phyloP scores from a whole-genome alignment of 768 basidiomycete genomes.

The Daedaleopsis sinensis region DNA sequence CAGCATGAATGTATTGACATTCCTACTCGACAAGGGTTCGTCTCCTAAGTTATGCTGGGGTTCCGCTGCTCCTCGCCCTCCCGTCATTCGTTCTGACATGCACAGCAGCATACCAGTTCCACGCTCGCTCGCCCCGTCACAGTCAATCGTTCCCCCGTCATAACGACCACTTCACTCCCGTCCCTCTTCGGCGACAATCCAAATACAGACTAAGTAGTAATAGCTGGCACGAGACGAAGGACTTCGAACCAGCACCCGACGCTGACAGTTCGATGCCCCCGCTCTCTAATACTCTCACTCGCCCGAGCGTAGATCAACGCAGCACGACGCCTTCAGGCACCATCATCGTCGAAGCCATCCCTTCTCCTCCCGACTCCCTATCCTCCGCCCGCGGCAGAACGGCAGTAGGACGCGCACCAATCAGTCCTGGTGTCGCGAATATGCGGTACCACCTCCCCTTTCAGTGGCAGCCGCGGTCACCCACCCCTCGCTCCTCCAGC shows the following conservation, averaged over 20 bases:
- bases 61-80: conserved; percentile 51
- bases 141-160: conserved; percentile 9
- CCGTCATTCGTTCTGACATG: conserved; percentile 56
- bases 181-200: conserved; percentile 19
- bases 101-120: conserved; percentile 37
- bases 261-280: conserved; percentile 2
- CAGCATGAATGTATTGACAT: not conserved
- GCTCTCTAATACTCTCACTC: conserved; percentile 4
- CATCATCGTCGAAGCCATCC: conserved; percentile 17
- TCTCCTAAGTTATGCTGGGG: conserved; percentile 64
- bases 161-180: conserved; percentile 22
- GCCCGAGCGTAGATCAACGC: conserved; percentile 8
- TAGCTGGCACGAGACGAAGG: conserved; percentile 13
- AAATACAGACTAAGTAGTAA: not conserved
- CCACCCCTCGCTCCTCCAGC: conserved; percentile 1
- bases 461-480: conserved; percentile 12
- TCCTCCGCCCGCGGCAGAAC: conserved; percentile 10
- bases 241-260: not conserved
- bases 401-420: conserved; percentile 17
- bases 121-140: conserved; percentile 14
- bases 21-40: conserved; percentile 50
- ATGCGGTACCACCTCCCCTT: conserved; percentile 25
- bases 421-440: conserved; percentile 8
- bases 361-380: conserved; percentile 20
- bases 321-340: conserved; percentile 17